A percentile compares a stretch with the other conserved stretches of the same genome.
phyloP scores from a whole-genome alignment of 768 basidiomycete species.

The Leucocoprinus leucothites region DNA sequence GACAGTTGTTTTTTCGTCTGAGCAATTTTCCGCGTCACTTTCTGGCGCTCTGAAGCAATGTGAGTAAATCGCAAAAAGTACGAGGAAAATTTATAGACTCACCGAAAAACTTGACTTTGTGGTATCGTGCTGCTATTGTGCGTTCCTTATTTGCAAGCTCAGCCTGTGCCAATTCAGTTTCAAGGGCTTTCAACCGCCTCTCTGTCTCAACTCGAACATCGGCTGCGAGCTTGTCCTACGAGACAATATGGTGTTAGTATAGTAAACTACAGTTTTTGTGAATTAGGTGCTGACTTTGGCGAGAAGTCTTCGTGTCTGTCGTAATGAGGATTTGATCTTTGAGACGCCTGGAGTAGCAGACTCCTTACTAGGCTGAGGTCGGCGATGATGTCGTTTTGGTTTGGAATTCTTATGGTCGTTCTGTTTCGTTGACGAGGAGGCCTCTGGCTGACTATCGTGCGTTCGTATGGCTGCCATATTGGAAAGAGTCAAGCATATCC shows the following conservation, averaged over 20 bases:
- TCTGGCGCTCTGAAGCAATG: constrained; percentile 71
- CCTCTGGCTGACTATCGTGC: constrained; percentile 19
- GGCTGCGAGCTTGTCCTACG: constrained; percentile 77
- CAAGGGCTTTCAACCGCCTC: constrained; percentile 69
- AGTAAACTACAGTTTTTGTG: background rate
- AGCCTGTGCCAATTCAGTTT: constrained; percentile 67
- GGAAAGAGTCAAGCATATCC: background rate
- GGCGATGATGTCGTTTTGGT: constrained; percentile 20
- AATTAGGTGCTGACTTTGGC: constrained; percentile 56
- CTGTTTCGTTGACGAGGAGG: constrained; percentile 22
- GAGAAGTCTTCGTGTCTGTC: constrained; percentile 80
- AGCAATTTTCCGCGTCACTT: constrained; percentile 73
- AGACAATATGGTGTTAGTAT: background rate
- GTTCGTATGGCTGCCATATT: constrained; percentile 26
- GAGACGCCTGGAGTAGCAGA: constrained; percentile 63
- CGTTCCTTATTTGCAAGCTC: constrained; percentile 67
- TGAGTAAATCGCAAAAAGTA: background rate
- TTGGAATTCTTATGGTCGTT: constrained; percentile 18
- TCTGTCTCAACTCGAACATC: constrained; percentile 81
- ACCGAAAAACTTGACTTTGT: constrained; percentile 96
- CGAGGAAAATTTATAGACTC: constrained; percentile 16
- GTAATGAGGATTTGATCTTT: constrained; percentile 80
- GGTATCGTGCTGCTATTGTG: constrained; percentile 73
- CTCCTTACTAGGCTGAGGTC: constrained; percentile 23
- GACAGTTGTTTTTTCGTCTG: constrained; percentile 57